These are phyloP conservation scores for Daldinia decipiens DNA, from an alignment of 495 filamentous ascomycete species.

Conservation along the genomic window DNA sequence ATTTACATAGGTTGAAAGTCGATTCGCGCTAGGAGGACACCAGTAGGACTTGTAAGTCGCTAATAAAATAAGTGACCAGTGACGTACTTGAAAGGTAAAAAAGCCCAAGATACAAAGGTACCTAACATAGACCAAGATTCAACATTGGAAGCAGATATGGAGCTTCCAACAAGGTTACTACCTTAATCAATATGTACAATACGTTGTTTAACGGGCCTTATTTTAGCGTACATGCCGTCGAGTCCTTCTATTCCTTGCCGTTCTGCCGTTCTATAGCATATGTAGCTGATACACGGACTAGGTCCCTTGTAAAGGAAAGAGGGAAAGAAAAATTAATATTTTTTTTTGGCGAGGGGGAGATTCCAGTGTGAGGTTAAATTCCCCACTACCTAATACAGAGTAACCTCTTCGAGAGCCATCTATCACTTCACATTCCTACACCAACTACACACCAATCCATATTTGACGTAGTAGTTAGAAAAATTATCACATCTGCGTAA, in stretches of 20 bases:
- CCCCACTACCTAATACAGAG: conserved; percentile 6
- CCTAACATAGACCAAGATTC: neutral
- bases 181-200: conserved; percentile 7
- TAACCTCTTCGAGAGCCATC: conserved; percentile 6
- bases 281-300: conserved; percentile 1
- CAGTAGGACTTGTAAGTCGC: conserved; percentile 19
- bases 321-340: no score
- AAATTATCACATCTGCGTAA: no score
- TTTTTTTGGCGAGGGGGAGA: neutral
- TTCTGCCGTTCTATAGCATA: neutral
- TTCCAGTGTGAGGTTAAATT: neutral
- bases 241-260: neutral
- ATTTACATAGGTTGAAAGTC: conserved; percentile 22
- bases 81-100: conserved; percentile 40
- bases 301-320: neutral
- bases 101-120: conserved; percentile 29
- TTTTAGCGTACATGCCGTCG: conserved; percentile 22
- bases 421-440: conserved; percentile 5
- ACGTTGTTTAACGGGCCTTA: conserved; percentile 18
- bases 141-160: neutral
- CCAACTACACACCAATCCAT: conserved; percentile 5
- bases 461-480: conserved; percentile 20
- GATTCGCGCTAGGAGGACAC: conserved; percentile 27
- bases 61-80: conserved; percentile 35
- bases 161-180: neutral